Evolutionary conservation across 2,329 filamentous ascomycete genomes (phyloP).

Genomic region (Parafenestella ontariensis): DNA sequence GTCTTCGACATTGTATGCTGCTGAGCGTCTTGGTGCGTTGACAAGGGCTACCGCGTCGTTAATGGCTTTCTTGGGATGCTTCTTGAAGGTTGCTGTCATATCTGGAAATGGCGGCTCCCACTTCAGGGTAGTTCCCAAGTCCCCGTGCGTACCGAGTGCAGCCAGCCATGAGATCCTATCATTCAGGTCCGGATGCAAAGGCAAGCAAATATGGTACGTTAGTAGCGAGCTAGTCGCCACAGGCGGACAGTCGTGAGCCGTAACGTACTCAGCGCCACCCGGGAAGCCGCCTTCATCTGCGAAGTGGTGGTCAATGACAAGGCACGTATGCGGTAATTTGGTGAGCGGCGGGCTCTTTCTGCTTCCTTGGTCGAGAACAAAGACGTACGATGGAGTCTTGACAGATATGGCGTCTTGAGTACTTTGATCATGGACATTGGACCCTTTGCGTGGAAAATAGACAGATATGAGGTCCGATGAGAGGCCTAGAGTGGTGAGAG

Average conservation of each 20-base stretch:
- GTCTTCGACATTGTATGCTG: constrained; percentile 64
- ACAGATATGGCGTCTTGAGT: constrained; percentile 61
- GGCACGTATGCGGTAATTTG: constrained; percentile 56
- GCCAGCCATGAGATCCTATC: constrained; percentile 66
- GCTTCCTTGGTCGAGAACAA: constrained; percentile 72
- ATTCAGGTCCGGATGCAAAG: constrained; percentile 60
- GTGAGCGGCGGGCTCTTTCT: constrained; percentile 62
- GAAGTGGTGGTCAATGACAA: constrained; percentile 72
- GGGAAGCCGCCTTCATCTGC: constrained; percentile 66
- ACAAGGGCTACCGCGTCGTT: constrained; percentile 69
- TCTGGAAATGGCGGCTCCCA: constrained; percentile 72
- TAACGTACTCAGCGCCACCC: constrained; percentile 61
- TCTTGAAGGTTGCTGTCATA: constrained; percentile 67
- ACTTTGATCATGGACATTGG: constrained; percentile 62
- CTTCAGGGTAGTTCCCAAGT: constrained; percentile 69
- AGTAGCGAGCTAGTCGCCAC: constrained; percentile 70
- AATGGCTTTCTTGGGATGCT: constrained; percentile 66
- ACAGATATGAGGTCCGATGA: constrained; percentile 60
- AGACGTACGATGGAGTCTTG: constrained; percentile 63
- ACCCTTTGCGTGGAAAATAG: constrained; percentile 67
- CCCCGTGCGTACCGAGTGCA: constrained; percentile 70
- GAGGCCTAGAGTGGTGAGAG: constrained; percentile 66
- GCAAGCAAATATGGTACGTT: constrained; percentile 68
- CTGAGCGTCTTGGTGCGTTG: constrained; percentile 70
- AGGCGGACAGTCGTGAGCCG: constrained; percentile 69